Evolutionary conservation across 2,329 filamentous ascomycete genomes (phyloP).

Genomic region (Aspergillus transmontanensis): DNA sequence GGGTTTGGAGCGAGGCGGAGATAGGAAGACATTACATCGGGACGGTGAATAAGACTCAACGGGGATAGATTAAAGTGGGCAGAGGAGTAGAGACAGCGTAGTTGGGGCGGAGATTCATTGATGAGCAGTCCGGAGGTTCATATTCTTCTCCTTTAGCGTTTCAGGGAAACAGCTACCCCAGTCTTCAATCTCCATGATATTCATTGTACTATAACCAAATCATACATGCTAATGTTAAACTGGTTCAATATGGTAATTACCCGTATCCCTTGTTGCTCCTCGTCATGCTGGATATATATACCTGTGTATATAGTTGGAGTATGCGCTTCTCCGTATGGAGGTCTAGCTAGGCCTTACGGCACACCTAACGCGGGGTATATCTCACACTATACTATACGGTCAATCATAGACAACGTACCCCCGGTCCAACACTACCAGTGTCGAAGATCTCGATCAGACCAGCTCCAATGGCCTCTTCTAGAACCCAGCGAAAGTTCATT

Average conservation of each 20-base stretch:
- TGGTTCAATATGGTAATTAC: background rate
- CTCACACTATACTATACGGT: background rate
- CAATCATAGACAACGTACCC: conserved; percentile 46
- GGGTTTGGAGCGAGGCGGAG: conserved; percentile 30
- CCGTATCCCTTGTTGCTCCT: background rate
- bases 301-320: background rate
- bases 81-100: background rate
- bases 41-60: background rate
- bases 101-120: no score
- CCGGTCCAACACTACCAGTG: conserved; percentile 63
- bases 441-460: conserved; percentile 65
- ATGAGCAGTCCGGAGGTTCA: background rate
- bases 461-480: conserved; percentile 63
- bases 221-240: background rate
- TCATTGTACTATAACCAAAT: background rate
- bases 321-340: background rate
- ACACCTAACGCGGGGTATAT: background rate
- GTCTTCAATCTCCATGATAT: background rate
- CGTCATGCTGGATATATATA: background rate
- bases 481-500: conserved; percentile 61
- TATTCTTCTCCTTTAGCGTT: background rate
- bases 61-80: background rate
- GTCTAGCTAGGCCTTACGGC: background rate
- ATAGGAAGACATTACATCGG: conserved; percentile 14
- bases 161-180: no score